phyloP scores from a whole-genome alignment of 257 asterid genomes.

The Petunia axillaris region DNA sequence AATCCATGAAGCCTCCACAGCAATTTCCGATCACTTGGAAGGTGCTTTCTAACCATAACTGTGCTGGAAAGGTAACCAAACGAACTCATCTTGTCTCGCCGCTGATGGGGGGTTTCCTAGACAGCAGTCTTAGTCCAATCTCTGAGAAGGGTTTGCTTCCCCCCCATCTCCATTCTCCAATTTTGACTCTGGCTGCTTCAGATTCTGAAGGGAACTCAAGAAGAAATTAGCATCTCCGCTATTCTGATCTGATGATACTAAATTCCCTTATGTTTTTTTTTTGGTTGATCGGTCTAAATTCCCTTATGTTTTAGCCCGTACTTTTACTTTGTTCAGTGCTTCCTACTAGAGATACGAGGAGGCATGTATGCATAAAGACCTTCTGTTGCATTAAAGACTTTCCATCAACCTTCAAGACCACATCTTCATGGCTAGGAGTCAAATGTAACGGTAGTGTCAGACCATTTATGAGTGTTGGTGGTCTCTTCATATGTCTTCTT shows the following conservation, averaged over 20 bases:
- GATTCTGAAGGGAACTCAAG: background rate
- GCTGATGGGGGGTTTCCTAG: too few relatives aligned
- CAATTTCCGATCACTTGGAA: too few relatives aligned
- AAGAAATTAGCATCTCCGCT: background rate
- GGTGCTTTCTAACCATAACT: too few relatives aligned
- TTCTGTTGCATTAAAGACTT: background rate
- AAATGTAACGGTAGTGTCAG: background rate
- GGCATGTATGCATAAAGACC: background rate
- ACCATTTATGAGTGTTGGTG: background rate
- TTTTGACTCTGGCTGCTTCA: background rate
- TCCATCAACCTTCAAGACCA: background rate
- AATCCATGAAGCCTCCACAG: too few relatives aligned
- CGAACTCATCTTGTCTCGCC: too few relatives aligned
- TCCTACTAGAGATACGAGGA: background rate
- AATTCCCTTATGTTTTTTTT: too few relatives aligned
- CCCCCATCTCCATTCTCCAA: slow-evolving; percentile 12
- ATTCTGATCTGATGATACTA: too few relatives aligned
- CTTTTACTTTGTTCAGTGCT: too few relatives aligned
- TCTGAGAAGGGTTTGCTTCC: background rate
- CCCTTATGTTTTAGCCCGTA: too few relatives aligned
- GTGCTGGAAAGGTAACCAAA: too few relatives aligned
- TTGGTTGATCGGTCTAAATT: too few relatives aligned
- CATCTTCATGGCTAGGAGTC: background rate
- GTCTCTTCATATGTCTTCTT: background rate
- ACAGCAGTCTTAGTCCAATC: background rate